These are phyloP conservation scores for Colletotrichum sp. DNA, from an alignment of 2,329 filamentous ascomycete species.

Conservation along the genomic window DNA sequence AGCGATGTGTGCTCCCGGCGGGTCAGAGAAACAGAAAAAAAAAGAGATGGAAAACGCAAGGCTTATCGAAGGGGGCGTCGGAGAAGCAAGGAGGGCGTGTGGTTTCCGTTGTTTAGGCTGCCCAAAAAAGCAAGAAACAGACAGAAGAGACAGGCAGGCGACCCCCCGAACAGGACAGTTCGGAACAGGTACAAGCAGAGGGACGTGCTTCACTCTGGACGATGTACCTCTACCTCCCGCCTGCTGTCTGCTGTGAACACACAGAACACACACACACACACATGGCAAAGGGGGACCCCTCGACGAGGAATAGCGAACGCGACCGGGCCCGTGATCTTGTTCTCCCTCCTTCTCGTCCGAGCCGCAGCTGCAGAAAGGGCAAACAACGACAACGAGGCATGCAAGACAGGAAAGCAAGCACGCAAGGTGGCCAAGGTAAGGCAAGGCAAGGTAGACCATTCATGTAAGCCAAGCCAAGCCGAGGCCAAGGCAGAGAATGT, in stretches of 20 bases:
- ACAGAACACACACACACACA: neutral
- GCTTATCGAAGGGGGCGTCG: neutral
- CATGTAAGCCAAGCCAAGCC: neutral
- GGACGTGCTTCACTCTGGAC: constrained; percentile 1
- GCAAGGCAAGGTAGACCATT: neutral
- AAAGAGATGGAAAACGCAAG: neutral
- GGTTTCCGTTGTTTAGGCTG: neutral
- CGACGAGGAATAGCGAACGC: neutral
- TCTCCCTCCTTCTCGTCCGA: constrained; percentile 2
- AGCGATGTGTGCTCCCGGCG: neutral
- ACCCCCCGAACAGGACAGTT: neutral
- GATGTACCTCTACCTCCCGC: neutral
- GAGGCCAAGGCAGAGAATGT: neutral
- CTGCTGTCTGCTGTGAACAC: neutral
- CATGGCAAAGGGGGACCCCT: neutral
- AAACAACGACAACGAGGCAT: neutral
- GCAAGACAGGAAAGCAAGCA: neutral
- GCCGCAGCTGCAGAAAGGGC: neutral
- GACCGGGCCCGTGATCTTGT: neutral
- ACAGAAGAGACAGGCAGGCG: neutral
- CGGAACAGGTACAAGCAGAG: constrained; percentile 1
- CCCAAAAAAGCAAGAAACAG: neutral
- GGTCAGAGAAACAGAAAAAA: neutral
- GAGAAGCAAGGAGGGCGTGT: neutral
- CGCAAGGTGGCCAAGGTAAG: neutral